These are phyloP conservation scores for Boletus bicolor DNA, from an alignment of 768 basidiomycete species.

Conservation along the genomic window DNA sequence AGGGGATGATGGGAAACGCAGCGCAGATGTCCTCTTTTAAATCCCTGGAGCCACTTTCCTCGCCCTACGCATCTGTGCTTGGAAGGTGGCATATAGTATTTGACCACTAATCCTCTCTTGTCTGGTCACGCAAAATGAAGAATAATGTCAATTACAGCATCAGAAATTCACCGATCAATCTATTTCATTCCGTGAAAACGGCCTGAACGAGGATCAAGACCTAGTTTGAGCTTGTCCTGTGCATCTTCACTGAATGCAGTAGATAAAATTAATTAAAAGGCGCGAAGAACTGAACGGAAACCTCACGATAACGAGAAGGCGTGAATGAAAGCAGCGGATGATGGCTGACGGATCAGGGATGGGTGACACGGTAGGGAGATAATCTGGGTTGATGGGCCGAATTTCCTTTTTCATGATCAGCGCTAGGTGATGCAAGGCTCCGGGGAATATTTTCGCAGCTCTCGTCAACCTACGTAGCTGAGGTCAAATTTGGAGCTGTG, in stretches of 20 bases:
- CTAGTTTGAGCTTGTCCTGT: conserved; percentile 7
- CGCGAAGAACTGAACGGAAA: conserved; percentile 23
- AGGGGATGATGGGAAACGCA: conserved; percentile 7
- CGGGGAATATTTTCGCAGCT: conserved; percentile 5
- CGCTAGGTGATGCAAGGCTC: conserved; percentile 13
- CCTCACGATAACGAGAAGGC: conserved; percentile 31
- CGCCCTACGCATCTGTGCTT: conserved; percentile 9
- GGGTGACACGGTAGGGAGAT: conserved; percentile 19
- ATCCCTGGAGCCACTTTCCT: conserved; percentile 4
- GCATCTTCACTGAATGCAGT: conserved; percentile 14
- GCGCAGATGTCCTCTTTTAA: conserved; percentile 15
- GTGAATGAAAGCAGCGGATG: conserved; percentile 26
- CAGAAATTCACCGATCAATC: conserved; percentile 18
- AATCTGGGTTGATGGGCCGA: neutral
- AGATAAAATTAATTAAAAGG: conserved; percentile 27
- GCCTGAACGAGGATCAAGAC: conserved; percentile 15
- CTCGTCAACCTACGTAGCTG: conserved; percentile 3
- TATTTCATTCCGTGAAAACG: conserved; percentile 6
- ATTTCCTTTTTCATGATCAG: conserved; percentile 32
- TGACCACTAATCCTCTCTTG: conserved; percentile 3
- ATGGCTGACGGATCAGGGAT: conserved; percentile 29
- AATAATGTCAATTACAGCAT: conserved; percentile 8
- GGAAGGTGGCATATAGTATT: conserved; percentile 6
- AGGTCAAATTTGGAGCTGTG: conserved; percentile 7
- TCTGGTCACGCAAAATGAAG: conserved; percentile 8